These are phyloP conservation scores for Pseudopyricularia javanii DNA, from an alignment of 2,329 filamentous ascomycete genomes.

Conservation along the genomic window DNA sequence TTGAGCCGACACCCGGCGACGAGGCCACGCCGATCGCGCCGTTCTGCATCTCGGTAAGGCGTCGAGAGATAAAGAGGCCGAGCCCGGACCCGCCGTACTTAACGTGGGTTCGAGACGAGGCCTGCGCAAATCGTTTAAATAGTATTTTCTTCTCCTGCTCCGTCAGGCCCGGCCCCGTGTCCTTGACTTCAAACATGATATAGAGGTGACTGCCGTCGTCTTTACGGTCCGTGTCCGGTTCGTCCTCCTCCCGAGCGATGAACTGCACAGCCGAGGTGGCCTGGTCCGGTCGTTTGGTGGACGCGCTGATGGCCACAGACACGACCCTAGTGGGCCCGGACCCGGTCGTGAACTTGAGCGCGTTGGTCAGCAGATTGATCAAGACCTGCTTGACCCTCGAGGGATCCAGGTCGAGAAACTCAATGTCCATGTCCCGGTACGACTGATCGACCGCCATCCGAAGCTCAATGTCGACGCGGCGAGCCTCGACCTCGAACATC, in stretches of 20 bases:
- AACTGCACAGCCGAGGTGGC: slow-evolving; percentile 41
- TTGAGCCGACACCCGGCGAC: slow-evolving; percentile 57
- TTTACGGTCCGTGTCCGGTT: background rate
- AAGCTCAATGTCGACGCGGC: slow-evolving; percentile 56
- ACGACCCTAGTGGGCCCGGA: slow-evolving; percentile 45
- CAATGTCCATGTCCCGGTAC: slow-evolving; percentile 41
- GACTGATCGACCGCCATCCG: slow-evolving; percentile 51
- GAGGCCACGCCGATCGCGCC: slow-evolving; percentile 67
- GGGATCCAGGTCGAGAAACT: slow-evolving; percentile 60
- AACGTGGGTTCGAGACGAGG: slow-evolving; percentile 62
- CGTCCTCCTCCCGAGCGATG: slow-evolving; percentile 33
- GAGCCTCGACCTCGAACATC: slow-evolving; percentile 68
- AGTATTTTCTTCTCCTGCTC: slow-evolving; percentile 60
- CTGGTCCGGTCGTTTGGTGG: slow-evolving; percentile 22
- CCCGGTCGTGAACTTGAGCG: slow-evolving; percentile 64
- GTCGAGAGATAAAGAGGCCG: slow-evolving; percentile 66
- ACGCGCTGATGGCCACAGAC: slow-evolving; percentile 33
- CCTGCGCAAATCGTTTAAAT: slow-evolving; percentile 71
- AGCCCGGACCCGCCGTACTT: slow-evolving; percentile 71
- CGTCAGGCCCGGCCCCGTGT: slow-evolving; percentile 64
- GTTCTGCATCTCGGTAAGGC: slow-evolving; percentile 70
- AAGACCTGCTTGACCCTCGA: slow-evolving; percentile 66
- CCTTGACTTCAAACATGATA: slow-evolving; percentile 61
- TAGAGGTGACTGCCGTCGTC: slow-evolving; percentile 20
- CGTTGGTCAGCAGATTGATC: slow-evolving; percentile 71